A percentile compares a stretch with the other conserved stretches of the same genome.
Evolutionary conservation across 108 stramenopile genomes (phyloP).

Genomic region (Cyclotella sp.): DNA sequence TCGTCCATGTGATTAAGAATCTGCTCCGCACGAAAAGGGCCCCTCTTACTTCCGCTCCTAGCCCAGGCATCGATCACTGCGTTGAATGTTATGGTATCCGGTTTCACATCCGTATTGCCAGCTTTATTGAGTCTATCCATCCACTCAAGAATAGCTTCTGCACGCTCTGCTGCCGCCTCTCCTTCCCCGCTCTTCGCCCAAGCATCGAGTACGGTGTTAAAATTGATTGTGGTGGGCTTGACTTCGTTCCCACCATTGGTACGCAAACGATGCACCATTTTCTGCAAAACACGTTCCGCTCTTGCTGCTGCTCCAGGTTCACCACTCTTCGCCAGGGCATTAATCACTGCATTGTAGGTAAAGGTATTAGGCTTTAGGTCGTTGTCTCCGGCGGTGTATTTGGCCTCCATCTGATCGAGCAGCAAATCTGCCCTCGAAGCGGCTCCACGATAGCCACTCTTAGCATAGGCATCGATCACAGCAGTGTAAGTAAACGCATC

Average conservation of each 20-base stretch:
- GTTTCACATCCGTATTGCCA: conserved; percentile 62
- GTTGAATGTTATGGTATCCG: conserved; percentile 86
- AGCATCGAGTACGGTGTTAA: conserved; percentile 83
- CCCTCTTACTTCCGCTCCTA: conserved; percentile 76
- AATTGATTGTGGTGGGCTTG: conserved; percentile 88
- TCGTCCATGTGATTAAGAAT: conserved; percentile 92
- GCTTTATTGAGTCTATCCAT: conserved; percentile 82
- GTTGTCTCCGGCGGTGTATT: conserved; percentile 79
- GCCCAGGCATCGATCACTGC: conserved; percentile 89
- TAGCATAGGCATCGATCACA: conserved; percentile 84
- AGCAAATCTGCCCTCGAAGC: conserved; percentile 82
- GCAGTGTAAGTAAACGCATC: conserved; percentile 89
- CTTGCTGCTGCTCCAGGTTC: conserved; percentile 62
- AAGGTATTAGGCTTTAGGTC: conserved; percentile 84
- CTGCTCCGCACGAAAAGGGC: conserved; percentile 83
- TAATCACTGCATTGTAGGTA: conserved; percentile 86
- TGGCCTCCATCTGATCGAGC: conserved; percentile 88
- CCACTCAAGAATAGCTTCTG: conserved; percentile 89
- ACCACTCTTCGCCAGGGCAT: conserved; percentile 76
- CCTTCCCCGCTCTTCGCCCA: conserved; percentile 88
- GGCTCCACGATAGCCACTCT: conserved; percentile 86
- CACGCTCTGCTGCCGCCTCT: conserved; percentile 78
- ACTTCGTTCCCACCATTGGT: conserved; percentile 72
- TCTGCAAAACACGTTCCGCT: conserved; percentile 62
- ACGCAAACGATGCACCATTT: conserved; percentile 68